Percentiles rank a stretch among this genome's conserved stretches.
Evolutionary conservation across 2,329 filamentous ascomycete species (phyloP).

Genomic region (Rhynchosporium graminicola): DNA sequence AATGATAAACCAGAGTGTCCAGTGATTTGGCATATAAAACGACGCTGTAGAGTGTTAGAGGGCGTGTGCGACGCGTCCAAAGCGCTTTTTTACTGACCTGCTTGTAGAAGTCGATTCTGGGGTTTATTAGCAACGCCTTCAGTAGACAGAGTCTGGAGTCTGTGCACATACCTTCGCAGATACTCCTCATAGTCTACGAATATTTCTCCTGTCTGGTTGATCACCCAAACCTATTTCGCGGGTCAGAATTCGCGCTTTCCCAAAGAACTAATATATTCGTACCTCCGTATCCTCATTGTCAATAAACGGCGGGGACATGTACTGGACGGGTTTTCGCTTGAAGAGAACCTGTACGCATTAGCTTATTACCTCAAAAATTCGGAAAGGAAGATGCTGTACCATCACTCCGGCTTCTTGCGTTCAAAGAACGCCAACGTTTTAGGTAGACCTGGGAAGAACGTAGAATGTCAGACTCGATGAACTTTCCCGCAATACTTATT

Average conservation of each 20-base stretch:
- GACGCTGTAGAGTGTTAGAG: slow-evolving; percentile 49
- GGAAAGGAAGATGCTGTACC: slow-evolving; percentile 28
- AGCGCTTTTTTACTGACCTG: slow-evolving; percentile 58
- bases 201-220: slow-evolving; percentile 85
- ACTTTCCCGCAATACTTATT: slow-evolving; percentile 22
- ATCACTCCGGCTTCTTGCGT: slow-evolving; percentile 31
- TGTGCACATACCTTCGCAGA: slow-evolving; percentile 66
- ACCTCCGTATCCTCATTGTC: slow-evolving; percentile 85
- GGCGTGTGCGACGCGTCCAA: slow-evolving; percentile 14
- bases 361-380: neutral
- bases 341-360: slow-evolving; percentile 72
- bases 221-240: slow-evolving; percentile 79
- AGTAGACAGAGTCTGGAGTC: slow-evolving; percentile 18
- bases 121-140: slow-evolving; percentile 38
- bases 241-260: slow-evolving; percentile 29
- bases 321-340: slow-evolving; percentile 92
- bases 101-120: slow-evolving; percentile 88
- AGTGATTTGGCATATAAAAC: slow-evolving; percentile 94
- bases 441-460: slow-evolving; percentile 29
- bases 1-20: slow-evolving; percentile 89
- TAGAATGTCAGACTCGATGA: slow-evolving; percentile 32
- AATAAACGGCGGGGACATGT: slow-evolving; percentile 69
- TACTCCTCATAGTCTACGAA: slow-evolving; percentile 90
- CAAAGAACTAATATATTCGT: slow-evolving; percentile 41
- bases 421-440: slow-evolving; percentile 24